Base-by-base conservation (phyloP, 768 basidiomycete genomes). In the Russula brevipes region DNA sequence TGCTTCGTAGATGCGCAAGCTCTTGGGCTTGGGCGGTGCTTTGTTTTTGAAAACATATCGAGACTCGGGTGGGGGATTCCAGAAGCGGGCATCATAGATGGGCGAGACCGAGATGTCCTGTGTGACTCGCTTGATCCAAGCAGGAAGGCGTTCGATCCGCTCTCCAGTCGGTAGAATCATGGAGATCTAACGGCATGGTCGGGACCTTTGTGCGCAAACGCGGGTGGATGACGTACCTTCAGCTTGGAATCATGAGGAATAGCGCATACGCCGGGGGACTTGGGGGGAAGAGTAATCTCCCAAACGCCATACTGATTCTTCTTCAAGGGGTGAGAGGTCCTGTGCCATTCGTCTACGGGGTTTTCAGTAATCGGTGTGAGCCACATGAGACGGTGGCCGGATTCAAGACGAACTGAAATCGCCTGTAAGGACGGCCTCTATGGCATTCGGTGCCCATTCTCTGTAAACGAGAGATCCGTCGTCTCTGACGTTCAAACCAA, bases 391-490 rank as follows among this genome's bases (percentile, higher is more conserved):
- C 39, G 11, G 49, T 41, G 17, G 24, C 55, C 64, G 17, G 38
- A 54, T 36, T 46, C 24, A 60, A 39, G 33, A 84, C 93, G 75
- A 67, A 98, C 95, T 99, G 80, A 99, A 99, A 51, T 99, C 96
- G 49, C 97, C 97, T 69, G 93, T 93, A 60, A 99, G 76, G 72
- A 78, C 81, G 3, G 95, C 96, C 69, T 88, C 86, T 50, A 70
- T 77, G 17, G 89, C 95, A 68, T 90, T 91, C 0, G 97, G 95
- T 9, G 97, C 96, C 97, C 97, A 99, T 73, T 99, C 97, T 69
- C 91, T 81, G 74, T 98, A 98, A 8, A 82, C 76, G 36, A 98
- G 82, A 35, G 86, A 80, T 57, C 85, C 86, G 61, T 87, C 81
- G 42, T 76, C 72, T 45, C 78, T 79, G 46, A 92, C 82, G 61